These are phyloP conservation scores for Paradendryphiella salina DNA, from an alignment of 2,329 filamentous ascomycete species.

Conservation along the genomic window DNA sequence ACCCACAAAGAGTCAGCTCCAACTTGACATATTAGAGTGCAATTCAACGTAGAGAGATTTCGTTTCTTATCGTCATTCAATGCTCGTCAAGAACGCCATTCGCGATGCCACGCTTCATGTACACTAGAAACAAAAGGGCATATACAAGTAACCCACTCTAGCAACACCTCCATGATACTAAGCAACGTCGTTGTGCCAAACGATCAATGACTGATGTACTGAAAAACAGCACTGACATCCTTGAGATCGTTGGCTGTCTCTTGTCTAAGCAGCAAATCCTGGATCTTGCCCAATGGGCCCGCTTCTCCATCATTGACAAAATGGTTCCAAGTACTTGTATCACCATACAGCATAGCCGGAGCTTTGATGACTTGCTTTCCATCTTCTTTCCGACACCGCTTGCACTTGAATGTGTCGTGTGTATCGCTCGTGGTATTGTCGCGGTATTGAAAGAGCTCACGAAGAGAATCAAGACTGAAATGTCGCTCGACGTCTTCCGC, in stretches of 20 bases:
- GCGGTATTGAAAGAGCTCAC: conserved; percentile 93
- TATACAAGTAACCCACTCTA: conserved; percentile 1
- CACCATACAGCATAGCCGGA: conserved; percentile 92
- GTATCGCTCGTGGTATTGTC: conserved; percentile 86
- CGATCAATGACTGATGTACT: conserved; percentile 90
- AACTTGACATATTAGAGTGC: not conserved
- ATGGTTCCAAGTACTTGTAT: conserved; percentile 99
- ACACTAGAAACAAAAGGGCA: not conserved
- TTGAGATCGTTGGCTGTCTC: conserved; percentile 67
- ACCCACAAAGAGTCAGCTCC: too few relatives aligned
- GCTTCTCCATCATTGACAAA: conserved; percentile 75
- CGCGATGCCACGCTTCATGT: conserved; percentile 3
- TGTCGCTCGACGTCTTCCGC: conserved; percentile 97
- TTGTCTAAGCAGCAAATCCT: conserved; percentile 87
- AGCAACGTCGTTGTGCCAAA: not conserved
- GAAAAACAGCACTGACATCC: conserved; percentile 92
- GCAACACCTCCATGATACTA: not conserved
- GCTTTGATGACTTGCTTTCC: conserved; percentile 88
- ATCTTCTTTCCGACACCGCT: conserved; percentile 80
- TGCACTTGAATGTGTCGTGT: conserved; percentile 98
- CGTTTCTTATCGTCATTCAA: not conserved
- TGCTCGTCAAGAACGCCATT: not conserved
- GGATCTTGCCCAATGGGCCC: conserved; percentile 74
- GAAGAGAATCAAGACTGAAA: conserved; percentile 86
- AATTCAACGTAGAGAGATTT: not conserved